A percentile compares a stretch with the other conserved stretches of the same genome.
Conservation (phyloP, 257 asterid species). For the Solanum infundibuliforme region DNA sequence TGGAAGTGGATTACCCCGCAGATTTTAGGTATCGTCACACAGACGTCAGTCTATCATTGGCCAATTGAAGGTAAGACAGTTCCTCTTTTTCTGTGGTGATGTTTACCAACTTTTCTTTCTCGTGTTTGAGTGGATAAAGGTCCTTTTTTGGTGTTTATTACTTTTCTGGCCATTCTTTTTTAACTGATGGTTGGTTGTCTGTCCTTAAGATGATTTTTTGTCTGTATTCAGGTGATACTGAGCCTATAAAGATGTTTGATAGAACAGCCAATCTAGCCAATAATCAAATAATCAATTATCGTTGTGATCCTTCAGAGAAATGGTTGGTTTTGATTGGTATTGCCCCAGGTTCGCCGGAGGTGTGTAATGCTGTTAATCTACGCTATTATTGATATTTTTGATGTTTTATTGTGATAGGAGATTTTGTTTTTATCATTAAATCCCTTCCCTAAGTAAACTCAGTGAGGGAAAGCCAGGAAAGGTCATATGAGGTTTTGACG, state of each 20-base stretch:
- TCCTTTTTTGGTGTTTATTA: not conserved
- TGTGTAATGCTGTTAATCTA: constrained; percentile 15
- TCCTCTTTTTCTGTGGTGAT: not conserved
- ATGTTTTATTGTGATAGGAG: not conserved
- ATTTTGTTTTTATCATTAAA: not conserved
- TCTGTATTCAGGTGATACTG: constrained; percentile 65
- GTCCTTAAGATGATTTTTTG: constrained; percentile 1
- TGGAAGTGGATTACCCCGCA: constrained; percentile 98
- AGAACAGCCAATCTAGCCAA: constrained; percentile 87
- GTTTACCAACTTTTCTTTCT: not conserved
- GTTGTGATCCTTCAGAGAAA: constrained; percentile 96
- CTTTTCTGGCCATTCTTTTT: not conserved
- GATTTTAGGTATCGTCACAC: constrained; percentile 94
- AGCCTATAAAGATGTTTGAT: constrained; percentile 91
- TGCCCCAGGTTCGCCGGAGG: constrained; percentile 99
- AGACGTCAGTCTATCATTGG: constrained; percentile 93
- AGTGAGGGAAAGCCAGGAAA: not conserved
- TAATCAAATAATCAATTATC: constrained; percentile 90
- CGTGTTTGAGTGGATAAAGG: not conserved
- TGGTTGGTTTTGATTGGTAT: constrained; percentile 98
- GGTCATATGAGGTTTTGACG: not conserved
- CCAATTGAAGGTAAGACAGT: constrained; percentile 59
- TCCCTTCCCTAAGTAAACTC: not conserved
- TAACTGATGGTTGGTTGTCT: not conserved
- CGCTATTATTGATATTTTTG: not conserved